Base-by-base conservation (phyloP, 108 stramenopile genomes). In the Parietichytrium sp. region DNA sequence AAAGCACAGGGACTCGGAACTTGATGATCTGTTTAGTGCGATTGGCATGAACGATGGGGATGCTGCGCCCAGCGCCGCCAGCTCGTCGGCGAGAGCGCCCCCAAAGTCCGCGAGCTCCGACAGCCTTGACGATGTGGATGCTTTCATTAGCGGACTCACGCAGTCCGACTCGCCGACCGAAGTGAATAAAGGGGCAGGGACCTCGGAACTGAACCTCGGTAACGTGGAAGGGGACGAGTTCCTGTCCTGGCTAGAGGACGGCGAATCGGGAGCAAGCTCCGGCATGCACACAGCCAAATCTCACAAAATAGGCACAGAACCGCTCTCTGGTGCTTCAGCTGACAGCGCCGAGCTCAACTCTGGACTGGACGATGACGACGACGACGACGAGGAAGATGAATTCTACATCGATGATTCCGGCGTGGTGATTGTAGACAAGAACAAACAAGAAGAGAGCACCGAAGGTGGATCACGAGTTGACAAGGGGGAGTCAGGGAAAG, bases 61-160 rank as follows among this genome's bases (percentile, higher is more conserved):
- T 3, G 25, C 52, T 7, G 25, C 52, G 18, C 29, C 52, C 27
- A 27, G 27, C 12, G 1, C 52, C 25, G 25, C 52, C 12, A 27
- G 27, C 27, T 53, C 52, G 18, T 13, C 52, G 52, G 52, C 52
- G 6, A 20, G 1, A 27, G 54, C 25, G 54, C 16, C 26, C 15
- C 26, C 25, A 20, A 1, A 20, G 54, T 16, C 29, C 38, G 10
- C 23, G 2, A 13, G 10, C 61, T 6, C 42, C 38, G 45, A 72
- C 61, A 72, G 61, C 61, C 45, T 72, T 10, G 61, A 72, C 61
- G 61, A 72, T 27, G 61, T 72, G 20, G 61, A 72, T 20, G 45
- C 61, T 42, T 72, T 72, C 20, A 10, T 72, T n/a, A n/a, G n/a
- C n/a, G n/a, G n/a, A n/a, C n/a, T n/a, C n/a, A n/a, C n/a, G n/a